Conservation (phyloP, 345 rosid species). For the Stellera chamaejasme region DNA sequence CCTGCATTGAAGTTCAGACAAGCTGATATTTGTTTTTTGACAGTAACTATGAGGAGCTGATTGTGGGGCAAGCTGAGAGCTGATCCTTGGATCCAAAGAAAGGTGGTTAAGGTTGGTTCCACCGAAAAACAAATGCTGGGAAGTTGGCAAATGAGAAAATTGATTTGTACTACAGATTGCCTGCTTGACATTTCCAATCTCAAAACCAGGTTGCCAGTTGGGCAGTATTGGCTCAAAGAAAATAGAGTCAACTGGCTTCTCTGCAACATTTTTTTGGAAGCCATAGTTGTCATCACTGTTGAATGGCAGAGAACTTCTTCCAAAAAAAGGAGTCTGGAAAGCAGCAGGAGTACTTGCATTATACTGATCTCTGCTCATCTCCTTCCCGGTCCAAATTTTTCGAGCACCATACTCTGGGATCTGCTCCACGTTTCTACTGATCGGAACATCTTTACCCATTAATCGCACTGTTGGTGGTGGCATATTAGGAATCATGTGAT, state of each 20-base stretch:
- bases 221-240: conserved; percentile 23
- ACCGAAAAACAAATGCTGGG: conserved; percentile 14
- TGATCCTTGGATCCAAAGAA: conserved; percentile 16
- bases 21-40: conserved; percentile 17
- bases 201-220: conserved; percentile 20
- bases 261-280: conserved; percentile 3
- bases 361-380: conserved; percentile 27
- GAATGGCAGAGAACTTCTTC: conserved; percentile 15
- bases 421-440: conserved; percentile 30
- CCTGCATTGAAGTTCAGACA: conserved; percentile 18
- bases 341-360: conserved; percentile 6
- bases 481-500: conserved; percentile 17
- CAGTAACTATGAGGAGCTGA: conserved; percentile 11
- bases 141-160: conserved; percentile 18
- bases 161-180: conserved; percentile 15
- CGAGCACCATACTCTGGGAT: conserved; percentile 22
- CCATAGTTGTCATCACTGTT: conserved; percentile 19
- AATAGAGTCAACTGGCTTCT: conserved; percentile 19
- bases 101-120: conserved; percentile 25
- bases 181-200: conserved; percentile 16
- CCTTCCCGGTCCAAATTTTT: conserved; percentile 36
- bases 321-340: conserved; percentile 8
- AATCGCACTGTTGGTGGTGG: conserved; percentile 50
- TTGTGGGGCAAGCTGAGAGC: conserved; percentile 18
- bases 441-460: conserved; percentile 68